Conservation (phyloP, 768 basidiomycete genomes). For the Calocybe cyanea region DNA sequence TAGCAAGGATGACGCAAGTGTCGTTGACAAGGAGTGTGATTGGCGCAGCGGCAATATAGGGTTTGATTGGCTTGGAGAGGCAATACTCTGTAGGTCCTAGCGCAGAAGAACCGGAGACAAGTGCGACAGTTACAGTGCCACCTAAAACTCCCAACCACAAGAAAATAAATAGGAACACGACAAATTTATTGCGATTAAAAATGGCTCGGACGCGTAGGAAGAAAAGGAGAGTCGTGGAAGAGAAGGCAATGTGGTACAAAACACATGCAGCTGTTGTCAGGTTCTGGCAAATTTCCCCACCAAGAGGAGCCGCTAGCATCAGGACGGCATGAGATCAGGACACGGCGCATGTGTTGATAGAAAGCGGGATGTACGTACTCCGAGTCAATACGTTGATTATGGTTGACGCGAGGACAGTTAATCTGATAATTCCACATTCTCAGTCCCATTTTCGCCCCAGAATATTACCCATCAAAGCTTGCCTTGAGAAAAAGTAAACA, state of each 20-base stretch:
- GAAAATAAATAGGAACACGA: conserved; percentile 11
- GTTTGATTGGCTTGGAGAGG: conserved; percentile 9
- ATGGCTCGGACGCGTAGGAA: too few species aligned
- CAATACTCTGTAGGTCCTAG: conserved; percentile 32
- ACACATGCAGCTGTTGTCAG: neutral
- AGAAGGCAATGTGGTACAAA: conserved; percentile 4
- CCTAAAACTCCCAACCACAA: conserved; percentile 25
- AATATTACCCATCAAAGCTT: neutral
- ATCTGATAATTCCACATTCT: too few species aligned
- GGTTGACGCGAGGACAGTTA: conserved; percentile 18
- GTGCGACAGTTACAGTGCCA: conserved; percentile 17
- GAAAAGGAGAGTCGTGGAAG: too few species aligned
- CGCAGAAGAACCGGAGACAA: conserved; percentile 17
- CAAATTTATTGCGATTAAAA: conserved; percentile 4
- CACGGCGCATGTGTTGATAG: neutral
- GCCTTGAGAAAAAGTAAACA: conserved; percentile 30
- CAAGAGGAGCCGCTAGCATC: conserved; percentile 11
- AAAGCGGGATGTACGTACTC: conserved; percentile 18
- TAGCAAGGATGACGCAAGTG: conserved; percentile 29
- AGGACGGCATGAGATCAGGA: neutral
- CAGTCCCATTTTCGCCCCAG: neutral
- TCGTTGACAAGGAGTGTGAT: conserved; percentile 23
- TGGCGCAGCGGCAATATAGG: conserved; percentile 17
- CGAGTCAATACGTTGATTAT: conserved; percentile 17
- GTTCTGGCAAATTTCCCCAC: conserved; percentile 16